Conservation (phyloP, 192 early-diverging fungal genomes). For the Coemansia sp. region DNA sequence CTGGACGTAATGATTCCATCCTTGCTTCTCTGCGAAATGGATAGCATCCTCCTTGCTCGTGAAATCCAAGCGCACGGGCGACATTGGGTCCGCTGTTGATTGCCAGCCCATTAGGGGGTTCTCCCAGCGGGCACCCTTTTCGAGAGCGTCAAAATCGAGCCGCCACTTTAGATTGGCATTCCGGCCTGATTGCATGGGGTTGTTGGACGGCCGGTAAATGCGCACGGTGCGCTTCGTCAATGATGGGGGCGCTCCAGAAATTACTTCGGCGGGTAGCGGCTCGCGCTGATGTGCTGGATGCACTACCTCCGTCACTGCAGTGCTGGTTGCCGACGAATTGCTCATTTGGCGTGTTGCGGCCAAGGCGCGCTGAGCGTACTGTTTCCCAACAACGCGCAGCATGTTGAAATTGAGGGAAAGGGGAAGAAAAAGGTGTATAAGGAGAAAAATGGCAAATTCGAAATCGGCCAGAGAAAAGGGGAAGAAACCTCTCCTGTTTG, state of each 20-base stretch:
- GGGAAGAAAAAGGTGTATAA: not conserved
- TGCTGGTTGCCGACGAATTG: not conserved
- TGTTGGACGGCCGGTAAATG: conserved; percentile 80
- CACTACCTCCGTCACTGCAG: conserved; percentile 13
- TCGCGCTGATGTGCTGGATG: conserved; percentile 51
- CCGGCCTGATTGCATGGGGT: conserved; percentile 82
- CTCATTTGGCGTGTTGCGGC: conserved; percentile 1
- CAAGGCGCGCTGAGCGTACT: not conserved
- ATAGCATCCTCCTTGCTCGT: conserved; percentile 82
- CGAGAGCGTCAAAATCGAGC: conserved; percentile 84
- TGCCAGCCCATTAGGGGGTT: conserved; percentile 94
- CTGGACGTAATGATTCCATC: conserved; percentile 89
- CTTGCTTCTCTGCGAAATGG: conserved; percentile 93
- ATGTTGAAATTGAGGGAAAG: not conserved
- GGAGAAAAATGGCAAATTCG: not conserved
- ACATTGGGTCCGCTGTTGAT: conserved; percentile 75
- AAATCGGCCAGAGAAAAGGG: not conserved
- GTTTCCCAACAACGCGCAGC: not conserved
- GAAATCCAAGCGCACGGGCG: conserved; percentile 84
- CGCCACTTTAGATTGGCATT: conserved; percentile 79
- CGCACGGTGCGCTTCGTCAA: conserved; percentile 74
- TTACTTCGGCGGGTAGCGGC: conserved; percentile 40
- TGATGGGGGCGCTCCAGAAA: conserved; percentile 52
- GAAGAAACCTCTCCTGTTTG: not conserved
- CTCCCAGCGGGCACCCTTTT: conserved; percentile 79